phyloP scores from a whole-genome alignment of 139 green algal species.

The Chlorella sp. region DNA sequence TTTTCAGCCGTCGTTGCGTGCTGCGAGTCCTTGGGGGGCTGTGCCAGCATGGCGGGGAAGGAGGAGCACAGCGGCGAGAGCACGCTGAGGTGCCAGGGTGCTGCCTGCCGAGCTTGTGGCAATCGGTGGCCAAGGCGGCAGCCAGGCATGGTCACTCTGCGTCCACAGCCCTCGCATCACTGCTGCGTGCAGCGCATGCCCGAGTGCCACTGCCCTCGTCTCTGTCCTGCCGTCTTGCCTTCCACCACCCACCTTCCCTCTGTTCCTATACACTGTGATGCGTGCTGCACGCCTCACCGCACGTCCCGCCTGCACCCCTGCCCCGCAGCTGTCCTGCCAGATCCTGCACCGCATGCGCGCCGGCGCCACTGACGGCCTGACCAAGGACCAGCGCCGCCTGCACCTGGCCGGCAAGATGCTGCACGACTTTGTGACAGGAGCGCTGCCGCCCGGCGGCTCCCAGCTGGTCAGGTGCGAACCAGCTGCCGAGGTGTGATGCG shows the following conservation, averaged over 20 bases:
- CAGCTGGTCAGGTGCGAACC: neutral
- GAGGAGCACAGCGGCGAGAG: no score
- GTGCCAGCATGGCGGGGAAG: neutral
- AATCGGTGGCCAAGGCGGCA: no score
- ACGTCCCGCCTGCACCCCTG: neutral
- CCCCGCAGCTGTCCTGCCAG: constrained; percentile 16
- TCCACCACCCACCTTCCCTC: neutral
- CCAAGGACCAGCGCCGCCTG: constrained; percentile 11
- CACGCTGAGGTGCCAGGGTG: no score
- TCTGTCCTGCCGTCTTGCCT: neutral
- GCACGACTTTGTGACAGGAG: constrained; percentile 1
- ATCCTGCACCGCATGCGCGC: constrained; percentile 28
- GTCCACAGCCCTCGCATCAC: no score
- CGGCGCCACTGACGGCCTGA: constrained; percentile 1
- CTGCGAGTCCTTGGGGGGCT: no score
- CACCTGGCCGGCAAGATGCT: constrained; percentile 21
- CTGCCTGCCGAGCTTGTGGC: no score
- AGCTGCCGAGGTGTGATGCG: neutral
- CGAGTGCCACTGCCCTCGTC: neutral
- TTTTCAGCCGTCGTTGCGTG: no score
- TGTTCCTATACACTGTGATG: neutral
- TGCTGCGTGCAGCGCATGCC: no score
- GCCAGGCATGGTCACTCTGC: no score
- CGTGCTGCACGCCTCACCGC: neutral
- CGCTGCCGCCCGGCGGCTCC: neutral